phyloP scores from a whole-genome alignment of 345 rosid species.

The Gossypium herbaceum region DNA sequence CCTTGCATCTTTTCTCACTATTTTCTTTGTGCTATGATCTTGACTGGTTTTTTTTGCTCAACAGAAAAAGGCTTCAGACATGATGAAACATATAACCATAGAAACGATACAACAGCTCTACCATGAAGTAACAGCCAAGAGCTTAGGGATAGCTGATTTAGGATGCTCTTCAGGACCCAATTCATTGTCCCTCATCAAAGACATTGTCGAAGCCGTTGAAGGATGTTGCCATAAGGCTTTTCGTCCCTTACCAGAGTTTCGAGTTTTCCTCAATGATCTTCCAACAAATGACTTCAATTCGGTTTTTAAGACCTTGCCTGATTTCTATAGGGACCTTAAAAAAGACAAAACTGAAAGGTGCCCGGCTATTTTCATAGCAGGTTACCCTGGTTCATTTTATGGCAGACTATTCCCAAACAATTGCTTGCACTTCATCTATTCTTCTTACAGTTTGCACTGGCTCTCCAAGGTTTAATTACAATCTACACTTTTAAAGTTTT shows the following conservation, averaged over 20 bases:
- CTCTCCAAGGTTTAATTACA: conserved; percentile 57
- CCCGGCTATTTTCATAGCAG: conserved; percentile 45
- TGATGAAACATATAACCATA: conserved; percentile 56
- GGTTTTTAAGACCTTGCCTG: conserved; percentile 49
- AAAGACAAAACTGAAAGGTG: conserved; percentile 20
- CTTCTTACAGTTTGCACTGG: conserved; percentile 90
- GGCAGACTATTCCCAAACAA: conserved; percentile 70
- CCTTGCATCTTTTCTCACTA: not conserved
- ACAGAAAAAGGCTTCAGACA: conserved; percentile 70
- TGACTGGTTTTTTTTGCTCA: not conserved
- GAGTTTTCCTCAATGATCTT: conserved; percentile 53
- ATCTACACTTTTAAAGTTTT: no score
- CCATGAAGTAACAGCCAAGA: conserved; percentile 31
- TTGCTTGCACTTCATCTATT: conserved; percentile 60
- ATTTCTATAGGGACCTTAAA: conserved; percentile 38
- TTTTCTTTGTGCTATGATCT: not conserved
- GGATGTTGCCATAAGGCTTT: conserved; percentile 19
- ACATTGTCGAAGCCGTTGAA: conserved; percentile 40
- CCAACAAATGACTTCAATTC: conserved; percentile 67
- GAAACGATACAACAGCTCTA: conserved; percentile 49
- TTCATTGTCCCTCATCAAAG: conserved; percentile 48
- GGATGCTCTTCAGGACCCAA: conserved; percentile 93
- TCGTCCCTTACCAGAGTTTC: conserved; percentile 36
- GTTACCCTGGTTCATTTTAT: conserved; percentile 80
- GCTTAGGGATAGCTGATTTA: conserved; percentile 61